Conservation (phyloP, 257 asterid genomes). For the Solanum piurae region DNA sequence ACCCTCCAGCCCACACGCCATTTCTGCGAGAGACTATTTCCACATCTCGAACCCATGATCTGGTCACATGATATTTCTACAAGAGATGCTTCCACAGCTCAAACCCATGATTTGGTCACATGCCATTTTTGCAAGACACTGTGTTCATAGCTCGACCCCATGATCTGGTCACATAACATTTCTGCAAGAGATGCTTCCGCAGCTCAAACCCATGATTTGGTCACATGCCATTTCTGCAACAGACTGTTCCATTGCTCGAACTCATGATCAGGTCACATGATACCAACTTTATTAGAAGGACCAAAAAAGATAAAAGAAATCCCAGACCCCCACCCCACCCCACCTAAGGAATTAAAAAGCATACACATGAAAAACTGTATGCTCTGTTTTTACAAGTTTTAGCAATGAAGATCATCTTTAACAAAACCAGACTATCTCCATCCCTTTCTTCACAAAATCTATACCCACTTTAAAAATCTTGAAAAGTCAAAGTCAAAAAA, state of each 20-base stretch:
- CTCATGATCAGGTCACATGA: neutral
- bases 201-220: neutral
- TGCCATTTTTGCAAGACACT: no score
- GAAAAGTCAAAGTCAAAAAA: neutral
- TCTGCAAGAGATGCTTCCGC: neutral
- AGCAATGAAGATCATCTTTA: neutral
- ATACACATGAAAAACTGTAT: neutral
- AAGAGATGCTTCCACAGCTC: no score
- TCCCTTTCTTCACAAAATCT: neutral
- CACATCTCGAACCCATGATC: no score
- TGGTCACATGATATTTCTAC: no score
- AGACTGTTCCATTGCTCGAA: accelerated
- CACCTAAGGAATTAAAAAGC: neutral
- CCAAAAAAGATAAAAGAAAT: neutral
- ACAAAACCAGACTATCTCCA: neutral
- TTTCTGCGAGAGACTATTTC: no score
- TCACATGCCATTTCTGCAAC: no score
- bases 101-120: neutral
- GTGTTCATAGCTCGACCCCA: neutral
- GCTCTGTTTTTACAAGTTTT: neutral
- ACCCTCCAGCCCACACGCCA: no score
- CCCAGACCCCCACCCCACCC: neutral
- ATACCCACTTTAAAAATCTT: neutral
- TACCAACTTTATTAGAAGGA: neutral
- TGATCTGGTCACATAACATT: no score